Evolutionary conservation across 2,329 filamentous ascomycete species (phyloP).

Genomic region (Emergomyces orientalis): DNA sequence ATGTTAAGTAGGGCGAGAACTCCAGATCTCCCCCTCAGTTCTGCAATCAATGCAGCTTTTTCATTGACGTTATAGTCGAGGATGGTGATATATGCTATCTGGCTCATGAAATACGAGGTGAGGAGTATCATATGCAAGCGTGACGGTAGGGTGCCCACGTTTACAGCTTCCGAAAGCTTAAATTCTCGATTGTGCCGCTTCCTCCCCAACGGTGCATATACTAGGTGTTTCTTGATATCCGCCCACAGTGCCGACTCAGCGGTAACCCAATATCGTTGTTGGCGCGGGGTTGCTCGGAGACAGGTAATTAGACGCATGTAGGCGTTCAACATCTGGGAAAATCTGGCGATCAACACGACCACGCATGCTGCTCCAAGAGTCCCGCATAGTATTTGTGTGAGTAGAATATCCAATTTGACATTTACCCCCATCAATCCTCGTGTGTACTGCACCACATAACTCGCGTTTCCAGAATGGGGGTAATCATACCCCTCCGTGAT

Average conservation of each 20-base stretch:
- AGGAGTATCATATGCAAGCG: slow-evolving; percentile 66
- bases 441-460: slow-evolving; percentile 35
- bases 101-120: slow-evolving; percentile 57
- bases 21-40: slow-evolving; percentile 77
- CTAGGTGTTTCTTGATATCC: slow-evolving; percentile 38
- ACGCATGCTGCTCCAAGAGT: slow-evolving; percentile 29
- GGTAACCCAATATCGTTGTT: slow-evolving; percentile 39
- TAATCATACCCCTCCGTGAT: background rate
- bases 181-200: slow-evolving; percentile 71
- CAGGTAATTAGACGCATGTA: slow-evolving; percentile 39
- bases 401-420: slow-evolving; percentile 31
- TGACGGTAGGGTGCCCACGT: slow-evolving; percentile 70
- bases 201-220: slow-evolving; percentile 58
- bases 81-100: slow-evolving; percentile 61
- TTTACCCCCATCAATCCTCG: slow-evolving; percentile 33
- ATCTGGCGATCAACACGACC: slow-evolving; percentile 32
- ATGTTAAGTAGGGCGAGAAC: slow-evolving; percentile 81
- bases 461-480: slow-evolving; percentile 22
- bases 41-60: slow-evolving; percentile 56
- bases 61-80: slow-evolving; percentile 37
- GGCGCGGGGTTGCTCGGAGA: slow-evolving; percentile 25
- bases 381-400: slow-evolving; percentile 33
- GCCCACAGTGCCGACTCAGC: slow-evolving; percentile 36
- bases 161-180: slow-evolving; percentile 57
- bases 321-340: slow-evolving; percentile 36